Base-by-base conservation (phyloP, 2,329 filamentous ascomycete species). In the Pyrenophora seminiperda region DNA sequence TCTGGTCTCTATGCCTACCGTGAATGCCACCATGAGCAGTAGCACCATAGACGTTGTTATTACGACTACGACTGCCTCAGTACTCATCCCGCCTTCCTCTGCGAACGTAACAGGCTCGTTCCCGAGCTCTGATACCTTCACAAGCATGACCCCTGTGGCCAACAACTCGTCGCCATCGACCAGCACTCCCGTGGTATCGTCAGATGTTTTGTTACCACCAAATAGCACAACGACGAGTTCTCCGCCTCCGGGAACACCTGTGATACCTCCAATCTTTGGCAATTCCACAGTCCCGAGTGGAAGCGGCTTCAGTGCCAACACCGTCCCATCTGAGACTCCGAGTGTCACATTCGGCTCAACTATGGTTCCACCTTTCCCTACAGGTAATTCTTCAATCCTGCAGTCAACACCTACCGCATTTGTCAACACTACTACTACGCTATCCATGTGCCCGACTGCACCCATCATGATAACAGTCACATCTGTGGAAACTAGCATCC, bases 401-500 rank as follows among this genome's bases (percentile, higher is more conserved):
- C 56, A 54, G 2, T 33, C 43, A 3, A 58, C 50, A 10, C 44
- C 58, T n/a, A 59, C 63, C 0, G n/a, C 52, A 0, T 58, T 56
- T 7, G 10, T 60, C 19, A 59, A 61, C 30, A 56, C 49, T 42
- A 41, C 53, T 14, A 18, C 39, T n/a, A 30, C 50, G 20, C 17
- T 41, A 38, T 15, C 41, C 39, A 29, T 55, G 3, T 63, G 60
- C 32, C 54, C 62, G 2, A 53, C 51, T 5, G 44, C 45, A 1
- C 36, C 44, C 2, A 24, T 47, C 3, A 33, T 47, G 5, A 22
- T 51, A 7, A 63, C 57, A 5, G 50, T 53, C 17, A 54, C 48
- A 5, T 44, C 54, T 2, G 37, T 53, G 15, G 24, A 53, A 11
- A 58, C 57, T 17, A 54, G 54, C 19, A 34, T 51, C 29, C 34